A percentile compares a stretch with the other conserved stretches of the same genome.
Conservation (phyloP, 106 monocot species). For the Apostasia ramifera region DNA sequence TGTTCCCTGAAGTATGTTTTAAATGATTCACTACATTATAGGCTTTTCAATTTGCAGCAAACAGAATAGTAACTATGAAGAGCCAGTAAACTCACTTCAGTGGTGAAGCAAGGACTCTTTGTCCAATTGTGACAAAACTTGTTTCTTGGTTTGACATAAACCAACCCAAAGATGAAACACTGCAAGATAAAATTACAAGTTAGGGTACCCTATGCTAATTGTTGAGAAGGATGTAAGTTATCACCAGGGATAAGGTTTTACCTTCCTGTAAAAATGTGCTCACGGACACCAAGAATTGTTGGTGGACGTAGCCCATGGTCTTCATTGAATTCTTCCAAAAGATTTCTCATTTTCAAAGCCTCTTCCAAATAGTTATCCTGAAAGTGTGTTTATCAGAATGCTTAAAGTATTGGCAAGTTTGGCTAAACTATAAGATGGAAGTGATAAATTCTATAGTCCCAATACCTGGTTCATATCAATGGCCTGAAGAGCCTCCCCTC, state of each 20-base stretch:
- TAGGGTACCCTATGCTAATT: not conserved
- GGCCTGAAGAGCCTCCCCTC: slow-evolving; percentile 97
- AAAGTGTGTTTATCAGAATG: not conserved
- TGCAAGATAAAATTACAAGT: slow-evolving; percentile 21
- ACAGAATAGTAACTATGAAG: not conserved
- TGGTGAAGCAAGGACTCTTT: slow-evolving; percentile 79
- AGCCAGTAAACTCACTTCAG: slow-evolving; percentile 61
- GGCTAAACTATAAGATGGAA: not conserved
- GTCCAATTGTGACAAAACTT: slow-evolving; percentile 96
- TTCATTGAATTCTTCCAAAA: slow-evolving; percentile 97
- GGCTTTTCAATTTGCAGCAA: not conserved
- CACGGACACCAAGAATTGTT: slow-evolving; percentile 95
- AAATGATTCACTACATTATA: not conserved
- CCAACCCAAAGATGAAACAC: slow-evolving; percentile 97
- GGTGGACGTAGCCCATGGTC: slow-evolving; percentile 91
- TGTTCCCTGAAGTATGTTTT: too few species aligned
- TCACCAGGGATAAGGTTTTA: slow-evolving; percentile 12
- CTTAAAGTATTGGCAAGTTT: not conserved
- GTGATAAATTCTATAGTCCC: not conserved
- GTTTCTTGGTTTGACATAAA: slow-evolving; percentile 99
- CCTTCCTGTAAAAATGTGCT: slow-evolving; percentile 99
- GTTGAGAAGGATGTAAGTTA: not conserved
- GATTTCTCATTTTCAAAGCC: slow-evolving; percentile 96
- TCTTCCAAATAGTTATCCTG: slow-evolving; percentile 99
- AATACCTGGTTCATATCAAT: slow-evolving; percentile 99